Evolutionary conservation across 148 eudicot species (phyloP).

Genomic region (Heliosperma pusillum): DNA sequence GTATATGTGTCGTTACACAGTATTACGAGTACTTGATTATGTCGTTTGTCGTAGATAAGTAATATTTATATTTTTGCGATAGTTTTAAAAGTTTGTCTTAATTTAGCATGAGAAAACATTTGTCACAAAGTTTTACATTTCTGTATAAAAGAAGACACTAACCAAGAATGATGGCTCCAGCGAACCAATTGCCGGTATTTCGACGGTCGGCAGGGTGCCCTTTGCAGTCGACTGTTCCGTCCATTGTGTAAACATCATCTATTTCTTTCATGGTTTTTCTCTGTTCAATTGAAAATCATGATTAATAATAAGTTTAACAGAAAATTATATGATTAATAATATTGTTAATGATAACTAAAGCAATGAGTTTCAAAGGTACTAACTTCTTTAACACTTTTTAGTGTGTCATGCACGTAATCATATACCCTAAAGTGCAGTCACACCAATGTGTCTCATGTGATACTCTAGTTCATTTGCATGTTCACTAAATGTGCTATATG

Average conservation of each 20-base stretch:
- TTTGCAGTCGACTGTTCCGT: slow-evolving; percentile 64
- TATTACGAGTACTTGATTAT: not conserved
- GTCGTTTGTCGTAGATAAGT: not conserved
- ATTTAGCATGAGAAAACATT: not conserved
- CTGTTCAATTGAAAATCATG: slow-evolving; percentile 1
- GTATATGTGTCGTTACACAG: no score
- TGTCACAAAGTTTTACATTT: not conserved
- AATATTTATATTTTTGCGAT: not conserved
- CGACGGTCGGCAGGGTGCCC: slow-evolving; percentile 59
- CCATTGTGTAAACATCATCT: slow-evolving; percentile 52
- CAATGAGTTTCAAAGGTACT: not conserved
- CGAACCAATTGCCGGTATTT: slow-evolving; percentile 68
- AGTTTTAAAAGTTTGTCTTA: no score
- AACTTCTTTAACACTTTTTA: not conserved
- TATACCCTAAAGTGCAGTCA: slow-evolving; percentile 11
- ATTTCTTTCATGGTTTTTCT: slow-evolving; percentile 29
- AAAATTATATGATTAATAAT: not conserved
- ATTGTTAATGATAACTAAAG: not conserved
- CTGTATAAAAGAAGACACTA: slow-evolving; percentile 1
- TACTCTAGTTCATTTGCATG: slow-evolving; percentile 16
- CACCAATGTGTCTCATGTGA: slow-evolving; percentile 23
- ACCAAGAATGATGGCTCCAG: slow-evolving; percentile 66
- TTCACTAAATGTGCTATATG: slow-evolving; percentile 14
- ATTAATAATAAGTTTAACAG: no score
- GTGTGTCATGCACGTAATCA: not conserved